These are phyloP conservation scores for Naganishia vishniacii DNA, from an alignment of 768 basidiomycete genomes.

Conservation along the genomic window DNA sequence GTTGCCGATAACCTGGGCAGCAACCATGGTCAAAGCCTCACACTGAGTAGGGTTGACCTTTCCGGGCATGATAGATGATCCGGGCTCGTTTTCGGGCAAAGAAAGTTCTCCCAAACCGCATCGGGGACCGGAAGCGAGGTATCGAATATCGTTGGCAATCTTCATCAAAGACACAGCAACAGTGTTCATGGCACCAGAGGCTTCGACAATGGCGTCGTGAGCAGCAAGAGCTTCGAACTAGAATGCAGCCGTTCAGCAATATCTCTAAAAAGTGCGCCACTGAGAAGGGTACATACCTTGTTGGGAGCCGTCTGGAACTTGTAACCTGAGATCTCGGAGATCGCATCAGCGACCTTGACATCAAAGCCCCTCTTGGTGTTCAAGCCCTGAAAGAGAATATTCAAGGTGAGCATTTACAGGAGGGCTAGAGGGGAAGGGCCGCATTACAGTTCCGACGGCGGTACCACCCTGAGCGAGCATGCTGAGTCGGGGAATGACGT, in stretches of 20 bases:
- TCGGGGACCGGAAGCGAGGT: slow-evolving; percentile 92
- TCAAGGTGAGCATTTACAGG: no score
- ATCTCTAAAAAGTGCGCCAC: background rate
- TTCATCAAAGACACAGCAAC: slow-evolving; percentile 98
- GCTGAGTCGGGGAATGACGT: slow-evolving; percentile 75
- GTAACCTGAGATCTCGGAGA: slow-evolving; percentile 82
- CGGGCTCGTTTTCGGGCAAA: slow-evolving; percentile 96
- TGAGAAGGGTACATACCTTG: slow-evolving; percentile 58
- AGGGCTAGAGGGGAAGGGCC: no score
- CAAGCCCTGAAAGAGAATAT: slow-evolving; percentile 63
- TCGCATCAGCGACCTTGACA: slow-evolving; percentile 83
- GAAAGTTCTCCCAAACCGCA: slow-evolving; percentile 93
- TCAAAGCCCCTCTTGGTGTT: slow-evolving; percentile 98
- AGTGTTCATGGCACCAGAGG: slow-evolving; percentile 92
- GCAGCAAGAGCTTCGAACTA: slow-evolving; percentile 95
- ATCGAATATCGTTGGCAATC: slow-evolving; percentile 98
- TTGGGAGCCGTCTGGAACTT: slow-evolving; percentile 95
- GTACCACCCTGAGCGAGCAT: slow-evolving; percentile 95
- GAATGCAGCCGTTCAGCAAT: background rate
- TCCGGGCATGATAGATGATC: slow-evolving; percentile 98
- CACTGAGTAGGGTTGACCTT: slow-evolving; percentile 99
- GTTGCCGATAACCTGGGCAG: slow-evolving; percentile 97
- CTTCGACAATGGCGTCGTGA: slow-evolving; percentile 97
- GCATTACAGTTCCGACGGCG: slow-evolving; percentile 91
- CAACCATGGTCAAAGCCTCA: slow-evolving; percentile 97